Conservation (phyloP, 1,284 basidiomycete genomes). For the Tilletia indica region DNA sequence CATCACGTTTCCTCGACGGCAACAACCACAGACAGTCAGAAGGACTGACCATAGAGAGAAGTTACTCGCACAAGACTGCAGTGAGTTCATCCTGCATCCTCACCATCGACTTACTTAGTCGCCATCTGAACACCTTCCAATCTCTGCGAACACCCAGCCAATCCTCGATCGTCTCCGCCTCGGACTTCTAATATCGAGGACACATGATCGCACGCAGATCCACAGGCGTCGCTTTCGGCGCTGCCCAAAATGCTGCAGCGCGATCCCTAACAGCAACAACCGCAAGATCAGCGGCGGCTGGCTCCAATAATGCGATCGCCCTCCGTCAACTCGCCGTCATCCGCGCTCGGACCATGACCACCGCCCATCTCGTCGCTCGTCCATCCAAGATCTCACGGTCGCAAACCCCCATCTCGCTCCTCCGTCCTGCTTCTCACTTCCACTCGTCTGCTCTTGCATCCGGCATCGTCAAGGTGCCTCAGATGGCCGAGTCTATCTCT, state of each 20-base stretch:
- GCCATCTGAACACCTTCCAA: no score
- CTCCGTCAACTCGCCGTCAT: neutral
- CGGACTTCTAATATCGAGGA: neutral
- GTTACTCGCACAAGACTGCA: no score
- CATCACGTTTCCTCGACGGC: no score
- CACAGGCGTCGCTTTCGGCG: neutral
- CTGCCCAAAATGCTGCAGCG: neutral
- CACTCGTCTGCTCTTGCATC: constrained; percentile 30
- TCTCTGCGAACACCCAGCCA: no score
- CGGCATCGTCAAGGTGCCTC: constrained; percentile 81
- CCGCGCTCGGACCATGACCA: neutral
- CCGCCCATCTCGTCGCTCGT: no score
- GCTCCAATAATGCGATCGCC: neutral
- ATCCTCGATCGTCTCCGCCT: neutral
- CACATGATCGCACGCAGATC: neutral
- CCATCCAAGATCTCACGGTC: no score
- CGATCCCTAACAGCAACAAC: neutral
- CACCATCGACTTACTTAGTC: no score
- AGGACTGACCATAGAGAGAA: no score
- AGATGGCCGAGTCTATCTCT: constrained; percentile 98
- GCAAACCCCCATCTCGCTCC: no score
- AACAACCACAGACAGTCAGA: no score
- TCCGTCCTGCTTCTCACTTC: no score
- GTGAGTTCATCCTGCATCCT: no score
- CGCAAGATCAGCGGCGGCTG: neutral